Conservation (phyloP, 2,329 filamentous ascomycete species). For the Ophiocordyceps robertsii region DNA sequence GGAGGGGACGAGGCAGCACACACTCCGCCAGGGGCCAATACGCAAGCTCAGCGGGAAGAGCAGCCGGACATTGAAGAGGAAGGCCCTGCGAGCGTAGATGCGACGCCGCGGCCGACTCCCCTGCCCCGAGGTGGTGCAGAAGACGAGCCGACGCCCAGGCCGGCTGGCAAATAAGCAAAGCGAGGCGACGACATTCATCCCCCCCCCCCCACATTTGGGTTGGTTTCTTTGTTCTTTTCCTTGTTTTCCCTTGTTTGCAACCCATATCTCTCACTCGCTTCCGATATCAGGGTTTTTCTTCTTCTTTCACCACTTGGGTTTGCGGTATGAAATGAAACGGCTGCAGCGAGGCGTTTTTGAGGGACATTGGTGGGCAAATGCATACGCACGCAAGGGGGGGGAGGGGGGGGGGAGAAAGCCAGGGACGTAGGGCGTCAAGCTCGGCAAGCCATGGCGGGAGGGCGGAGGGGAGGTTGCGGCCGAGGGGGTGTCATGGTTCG, state of each 20-base stretch:
- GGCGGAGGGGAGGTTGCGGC: background rate
- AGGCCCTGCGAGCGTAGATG: slow-evolving; percentile 15
- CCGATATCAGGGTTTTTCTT: slow-evolving; percentile 1
- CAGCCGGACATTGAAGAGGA: slow-evolving; percentile 1
- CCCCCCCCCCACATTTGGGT: background rate
- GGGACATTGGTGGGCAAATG: background rate
- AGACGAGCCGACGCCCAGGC: slow-evolving; percentile 28
- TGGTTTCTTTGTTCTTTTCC: background rate
- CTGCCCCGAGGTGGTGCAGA: slow-evolving; percentile 5
- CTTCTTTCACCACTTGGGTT: background rate
- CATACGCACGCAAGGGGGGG: background rate
- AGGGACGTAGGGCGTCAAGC: background rate
- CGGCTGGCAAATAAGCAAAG: slow-evolving; percentile 12
- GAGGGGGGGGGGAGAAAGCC: background rate
- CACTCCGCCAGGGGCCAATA: background rate
- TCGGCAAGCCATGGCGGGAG: background rate
- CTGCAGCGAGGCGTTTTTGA: slow-evolving; percentile 10
- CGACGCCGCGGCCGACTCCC: slow-evolving; percentile 27
- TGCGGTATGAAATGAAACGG: slow-evolving; percentile 4
- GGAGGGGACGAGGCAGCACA: slow-evolving; percentile 4
- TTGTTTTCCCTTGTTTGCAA: background rate
- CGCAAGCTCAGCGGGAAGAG: slow-evolving; percentile 1
- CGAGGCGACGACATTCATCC: too few species aligned
- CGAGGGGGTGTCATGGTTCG: background rate
- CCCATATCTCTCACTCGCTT: slow-evolving; percentile 1